Conservation (phyloP, 495 filamentous ascomycete genomes). For the Penicillium taxi region DNA sequence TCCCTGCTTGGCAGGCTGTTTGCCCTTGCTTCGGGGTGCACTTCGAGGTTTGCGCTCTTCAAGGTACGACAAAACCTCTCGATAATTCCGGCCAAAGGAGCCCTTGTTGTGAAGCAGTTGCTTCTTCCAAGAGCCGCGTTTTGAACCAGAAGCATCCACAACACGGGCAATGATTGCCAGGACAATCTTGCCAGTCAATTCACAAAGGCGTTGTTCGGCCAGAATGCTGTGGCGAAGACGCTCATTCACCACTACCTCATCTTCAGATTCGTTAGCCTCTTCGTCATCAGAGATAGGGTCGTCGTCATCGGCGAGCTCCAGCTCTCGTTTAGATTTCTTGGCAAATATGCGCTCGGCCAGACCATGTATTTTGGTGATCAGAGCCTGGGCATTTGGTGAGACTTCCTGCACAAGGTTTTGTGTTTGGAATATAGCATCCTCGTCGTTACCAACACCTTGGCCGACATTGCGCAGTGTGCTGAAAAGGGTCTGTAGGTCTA, state of each 20-base stretch:
- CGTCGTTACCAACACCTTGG: slow-evolving; percentile 35
- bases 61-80: slow-evolving; percentile 65
- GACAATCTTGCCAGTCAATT: slow-evolving; percentile 74
- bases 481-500: slow-evolving; percentile 77
- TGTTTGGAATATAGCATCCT: slow-evolving; percentile 44
- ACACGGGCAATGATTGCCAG: slow-evolving; percentile 65
- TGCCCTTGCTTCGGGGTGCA: slow-evolving; percentile 34
- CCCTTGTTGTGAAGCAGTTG: slow-evolving; percentile 59
- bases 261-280: slow-evolving; percentile 47
- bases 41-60: slow-evolving; percentile 50
- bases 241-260: slow-evolving; percentile 44
- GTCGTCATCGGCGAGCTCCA: slow-evolving; percentile 66
- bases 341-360: slow-evolving; percentile 68
- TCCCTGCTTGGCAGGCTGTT: slow-evolving; percentile 32
- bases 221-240: slow-evolving; percentile 54
- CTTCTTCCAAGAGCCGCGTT: slow-evolving; percentile 53
- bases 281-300: slow-evolving; percentile 45
- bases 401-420: slow-evolving; percentile 59
- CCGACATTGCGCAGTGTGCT: slow-evolving; percentile 53
- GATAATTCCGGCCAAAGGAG: slow-evolving; percentile 64
- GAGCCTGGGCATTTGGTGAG: slow-evolving; percentile 43
- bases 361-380: slow-evolving; percentile 66
- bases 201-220: slow-evolving; percentile 76
- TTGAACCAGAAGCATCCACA: slow-evolving; percentile 53
- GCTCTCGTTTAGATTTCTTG: slow-evolving; percentile 53